Evolutionary conservation across 805 yeast species (phyloP), one percentile per base, ranked within the genome.

Genomic region (Teunomyces cretensis): DNA sequence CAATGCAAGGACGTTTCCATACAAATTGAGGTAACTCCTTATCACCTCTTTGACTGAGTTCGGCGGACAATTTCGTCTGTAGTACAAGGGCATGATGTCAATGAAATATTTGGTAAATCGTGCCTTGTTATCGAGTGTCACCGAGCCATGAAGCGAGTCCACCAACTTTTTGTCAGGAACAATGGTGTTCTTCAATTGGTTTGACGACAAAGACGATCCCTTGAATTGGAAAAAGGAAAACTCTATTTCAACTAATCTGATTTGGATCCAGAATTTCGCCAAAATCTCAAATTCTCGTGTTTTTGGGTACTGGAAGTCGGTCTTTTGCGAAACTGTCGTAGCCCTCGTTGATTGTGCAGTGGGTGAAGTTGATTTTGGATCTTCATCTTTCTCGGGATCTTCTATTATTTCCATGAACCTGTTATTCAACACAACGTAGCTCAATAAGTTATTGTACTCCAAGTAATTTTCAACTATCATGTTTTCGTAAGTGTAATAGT

Each of bases 161-260:
- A 65, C 43, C 13, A 54, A 33, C 17, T 52, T 44, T 24, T 41
- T 42, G 45, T 59, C 56, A 4, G 70, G 70, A 6, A 56, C 50
- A 17, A 65, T 46, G 1, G 67, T 48, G 36, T 56, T 51, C 32
- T 56, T 59, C 36, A 61, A 50, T 44, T 55, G 57, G 28, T 56
- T 52, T 9, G 64, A 57, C 15, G 57, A 47, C 33, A 63, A 42
- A 24, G 63, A 52, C 8, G 63, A 52, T 1, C 65, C 65, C 37
- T 59, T 58, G 31, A 53, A 53, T 44, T 62, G 69, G 49, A 62
- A 62, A 44, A 56, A 63, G 15, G 64, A 50, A 22, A 48, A 51
- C 26, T 58, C 62, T 19, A 62, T 39, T 41, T 61, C 67, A n/a
- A 60, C 47, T n/a, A 57, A 39, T 33, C 66, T 45, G n/a, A 64